Conservation (phyloP, 2,329 filamentous ascomycete species). For the Lachnellula cervina region DNA sequence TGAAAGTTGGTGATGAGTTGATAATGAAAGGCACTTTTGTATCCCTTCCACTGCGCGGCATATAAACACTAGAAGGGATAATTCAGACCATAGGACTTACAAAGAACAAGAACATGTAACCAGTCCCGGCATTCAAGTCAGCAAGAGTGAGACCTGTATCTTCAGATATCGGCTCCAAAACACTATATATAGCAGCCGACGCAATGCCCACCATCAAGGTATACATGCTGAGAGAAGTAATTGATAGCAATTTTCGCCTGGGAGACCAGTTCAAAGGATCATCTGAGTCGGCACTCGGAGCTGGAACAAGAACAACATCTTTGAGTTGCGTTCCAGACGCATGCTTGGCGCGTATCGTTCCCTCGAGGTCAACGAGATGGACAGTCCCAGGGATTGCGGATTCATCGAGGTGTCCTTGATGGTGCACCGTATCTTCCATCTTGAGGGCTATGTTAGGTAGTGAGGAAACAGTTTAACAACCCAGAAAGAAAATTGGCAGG, state of each 20-base stretch:
- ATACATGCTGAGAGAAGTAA: conserved; percentile 35
- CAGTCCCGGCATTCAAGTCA: conserved; percentile 44
- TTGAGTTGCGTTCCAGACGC: conserved; percentile 21
- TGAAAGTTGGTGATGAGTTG: too few species aligned
- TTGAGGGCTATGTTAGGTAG: neutral
- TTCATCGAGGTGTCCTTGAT: conserved; percentile 12
- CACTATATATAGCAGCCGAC: conserved; percentile 44
- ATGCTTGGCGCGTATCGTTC: conserved; percentile 19
- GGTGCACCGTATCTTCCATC: conserved; percentile 5
- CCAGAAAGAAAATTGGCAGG: too few species aligned
- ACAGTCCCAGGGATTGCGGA: conserved; percentile 27
- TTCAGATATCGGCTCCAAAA: conserved; percentile 42
- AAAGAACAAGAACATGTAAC: conserved; percentile 45
- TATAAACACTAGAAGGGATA: too few species aligned
- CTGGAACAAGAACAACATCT: conserved; percentile 31
- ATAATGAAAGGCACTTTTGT: too few species aligned
- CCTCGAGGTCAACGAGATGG: conserved; percentile 31
- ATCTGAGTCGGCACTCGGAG: conserved; percentile 34
- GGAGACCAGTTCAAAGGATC: conserved; percentile 37
- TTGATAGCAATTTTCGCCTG: conserved; percentile 31
- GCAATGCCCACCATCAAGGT: conserved; percentile 46
- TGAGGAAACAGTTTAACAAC: neutral
- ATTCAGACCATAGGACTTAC: neutral
- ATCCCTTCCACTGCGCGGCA: too few species aligned
- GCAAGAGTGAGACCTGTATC: conserved; percentile 42